Evolutionary conservation across 2,329 filamentous ascomycete species (phyloP), one percentile per base, ranked within the genome.

Genomic region (Aschersonia sp.): DNA sequence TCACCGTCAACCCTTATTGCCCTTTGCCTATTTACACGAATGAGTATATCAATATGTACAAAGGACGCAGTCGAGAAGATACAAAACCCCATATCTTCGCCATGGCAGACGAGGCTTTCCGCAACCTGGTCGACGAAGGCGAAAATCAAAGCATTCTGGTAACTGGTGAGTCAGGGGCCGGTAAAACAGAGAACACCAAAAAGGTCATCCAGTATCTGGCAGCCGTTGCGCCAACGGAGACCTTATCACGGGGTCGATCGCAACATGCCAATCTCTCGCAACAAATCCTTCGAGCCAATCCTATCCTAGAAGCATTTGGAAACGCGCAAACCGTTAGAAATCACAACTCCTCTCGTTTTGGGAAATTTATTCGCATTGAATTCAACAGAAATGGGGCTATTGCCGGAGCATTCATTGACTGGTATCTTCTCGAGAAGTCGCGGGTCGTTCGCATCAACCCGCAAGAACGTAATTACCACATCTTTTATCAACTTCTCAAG

Each of bases 131-230:
- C 0, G 89, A 96, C 47, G 92, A 97, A 64, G 89, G 89, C 41
- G 76, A 88, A 54, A 97, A 98, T 57, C 92, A 98, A 67, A 97
- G 90, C 58, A 98, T 98, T 57, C 72, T 98, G 46, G 94, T 98
- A 29, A 98, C 92, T 3, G 92, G 92, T 66, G 92, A 98, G 68
- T 98, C 92, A 14, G 92, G 92, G 60, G 92, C 92, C 35, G 92
- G 92, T 56, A 98, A 98, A 69, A 98, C 92, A 0, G 92, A 98
- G 63, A 98, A 98, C 62, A 98, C 92, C 12, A 98, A 98, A 62
- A 98, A 98, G 64, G 92, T 98, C 56, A 98, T 98, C 48, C 94
- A 98, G 59, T 98, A 98, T 60, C 79, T 98, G 42, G 92, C 92
- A 11, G 88, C 92, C 1, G 92, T 98, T 43, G 92, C 92, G 8